Percentiles rank a stretch among this genome's conserved stretches.
Evolutionary conservation across 495 filamentous ascomycete species (phyloP).

Genomic region (Lophium mytilinum): DNA sequence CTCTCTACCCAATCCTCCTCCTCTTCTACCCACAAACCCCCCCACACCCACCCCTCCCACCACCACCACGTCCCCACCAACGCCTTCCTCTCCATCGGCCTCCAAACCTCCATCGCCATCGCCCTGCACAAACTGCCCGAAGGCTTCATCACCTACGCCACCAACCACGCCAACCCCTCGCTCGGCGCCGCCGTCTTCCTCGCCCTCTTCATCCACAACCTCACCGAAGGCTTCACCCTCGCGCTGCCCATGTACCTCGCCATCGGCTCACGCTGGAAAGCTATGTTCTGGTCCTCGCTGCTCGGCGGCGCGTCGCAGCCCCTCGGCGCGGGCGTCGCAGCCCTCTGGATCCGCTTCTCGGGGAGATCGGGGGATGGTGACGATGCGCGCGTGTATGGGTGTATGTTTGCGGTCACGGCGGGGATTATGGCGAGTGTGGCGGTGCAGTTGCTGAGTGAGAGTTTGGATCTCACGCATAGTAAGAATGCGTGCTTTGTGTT

Average conservation of each 20-base stretch:
- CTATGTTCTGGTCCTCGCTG: slow-evolving; percentile 75
- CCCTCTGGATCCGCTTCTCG: slow-evolving; percentile 63
- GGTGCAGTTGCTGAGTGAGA: slow-evolving; percentile 81
- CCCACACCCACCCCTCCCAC: slow-evolving; percentile 40
- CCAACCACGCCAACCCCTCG: slow-evolving; percentile 84
- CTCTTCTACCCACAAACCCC: background rate
- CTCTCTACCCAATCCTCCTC: slow-evolving; percentile 47
- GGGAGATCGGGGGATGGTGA: slow-evolving; percentile 31
- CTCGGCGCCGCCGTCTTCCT: slow-evolving; percentile 89
- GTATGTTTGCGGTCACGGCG: slow-evolving; percentile 72
- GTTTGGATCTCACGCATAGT: slow-evolving; percentile 71
- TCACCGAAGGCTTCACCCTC: slow-evolving; percentile 93
- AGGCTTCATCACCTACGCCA: slow-evolving; percentile 97
- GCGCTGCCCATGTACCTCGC: slow-evolving; percentile 87
- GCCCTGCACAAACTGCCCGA: slow-evolving; percentile 95
- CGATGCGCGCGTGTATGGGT: slow-evolving; percentile 64
- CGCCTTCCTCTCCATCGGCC: slow-evolving; percentile 82
- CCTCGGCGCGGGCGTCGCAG: slow-evolving; percentile 74
- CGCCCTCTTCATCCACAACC: slow-evolving; percentile 95
- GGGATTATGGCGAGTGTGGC: slow-evolving; percentile 94
- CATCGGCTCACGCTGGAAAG: slow-evolving; percentile 61
- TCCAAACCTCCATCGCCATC: slow-evolving; percentile 90
- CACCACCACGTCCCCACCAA: slow-evolving; percentile 97
- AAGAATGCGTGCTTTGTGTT: slow-evolving; percentile 71
- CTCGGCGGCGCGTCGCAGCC: slow-evolving; percentile 85